Conservation (phyloP, 2,329 filamentous ascomycete species). For the Paracoccidioides lutzii region DNA sequence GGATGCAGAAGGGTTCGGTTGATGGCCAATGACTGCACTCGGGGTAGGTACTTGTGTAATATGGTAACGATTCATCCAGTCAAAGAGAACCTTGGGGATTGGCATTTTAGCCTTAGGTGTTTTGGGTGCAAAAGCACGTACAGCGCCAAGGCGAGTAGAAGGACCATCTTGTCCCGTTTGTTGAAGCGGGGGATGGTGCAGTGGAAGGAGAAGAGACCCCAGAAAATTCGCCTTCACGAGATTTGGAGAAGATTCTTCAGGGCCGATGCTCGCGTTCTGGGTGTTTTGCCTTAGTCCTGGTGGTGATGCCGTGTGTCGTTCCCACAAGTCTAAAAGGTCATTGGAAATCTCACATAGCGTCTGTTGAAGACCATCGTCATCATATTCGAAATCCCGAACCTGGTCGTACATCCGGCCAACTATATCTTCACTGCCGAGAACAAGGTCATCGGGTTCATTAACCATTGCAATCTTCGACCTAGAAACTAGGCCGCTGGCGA, state of each 20-base stretch:
- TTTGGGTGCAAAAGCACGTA: slow-evolving; percentile 19
- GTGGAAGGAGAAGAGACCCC: slow-evolving; percentile 61
- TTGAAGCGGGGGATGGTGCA: slow-evolving; percentile 54
- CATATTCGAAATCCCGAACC: slow-evolving; percentile 21
- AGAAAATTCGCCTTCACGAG: slow-evolving; percentile 68
- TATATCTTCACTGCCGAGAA: slow-evolving; percentile 62
- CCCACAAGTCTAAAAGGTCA: slow-evolving; percentile 25
- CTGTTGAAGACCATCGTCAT: slow-evolving; percentile 19
- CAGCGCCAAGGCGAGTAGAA: slow-evolving; percentile 14
- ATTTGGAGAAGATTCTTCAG: slow-evolving; percentile 46
- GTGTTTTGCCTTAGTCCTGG: slow-evolving; percentile 22
- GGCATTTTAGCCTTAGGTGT: slow-evolving; percentile 26
- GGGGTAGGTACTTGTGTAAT: slow-evolving; percentile 57
- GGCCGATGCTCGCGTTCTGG: slow-evolving; percentile 51
- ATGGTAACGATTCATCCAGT: slow-evolving; percentile 70
- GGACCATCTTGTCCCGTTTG: slow-evolving; percentile 14
- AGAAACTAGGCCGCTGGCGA: slow-evolving; percentile 57
- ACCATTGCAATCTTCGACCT: slow-evolving; percentile 46
- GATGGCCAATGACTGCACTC: slow-evolving; percentile 48
- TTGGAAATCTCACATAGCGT: slow-evolving; percentile 24
- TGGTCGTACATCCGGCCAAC: slow-evolving; percentile 50
- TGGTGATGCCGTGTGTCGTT: slow-evolving; percentile 25
- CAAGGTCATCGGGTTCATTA: slow-evolving; percentile 56
- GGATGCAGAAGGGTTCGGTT: slow-evolving; percentile 64
- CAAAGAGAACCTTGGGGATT: slow-evolving; percentile 64